Base-by-base conservation (phyloP, 805 yeast species). In the Metschnikowia orientalis region DNA sequence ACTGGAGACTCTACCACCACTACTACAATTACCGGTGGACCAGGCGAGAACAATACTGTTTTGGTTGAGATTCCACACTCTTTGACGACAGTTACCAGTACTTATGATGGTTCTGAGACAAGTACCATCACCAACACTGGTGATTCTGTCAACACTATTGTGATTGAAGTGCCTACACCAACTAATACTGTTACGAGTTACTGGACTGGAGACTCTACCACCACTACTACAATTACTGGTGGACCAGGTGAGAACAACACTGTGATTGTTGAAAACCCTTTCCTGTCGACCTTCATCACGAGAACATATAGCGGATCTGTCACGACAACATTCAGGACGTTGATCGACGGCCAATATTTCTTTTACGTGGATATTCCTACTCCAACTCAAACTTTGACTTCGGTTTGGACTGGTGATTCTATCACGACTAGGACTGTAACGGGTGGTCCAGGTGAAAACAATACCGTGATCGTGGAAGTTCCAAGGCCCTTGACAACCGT, bases 41-140 rank as follows among this genome's bases (percentile, higher is more conserved):
- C 29, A 2, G 38, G 36, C 7, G 32, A 23, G 6, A 26, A 20
- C 15, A 50, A 37, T 6, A 47, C 53, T 5, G 51, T 47, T 7
- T 35, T 34, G 6, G 41, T 47, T 10, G 34, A 30, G 20, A 20
- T 35, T n/a, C 38, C 38, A 8, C 21, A 18, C 12, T 12, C 23
- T 15, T 5, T 15, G 6, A 22, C 31, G 1, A 45, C 44, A 2
- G 23, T 16, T 5, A 40, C 47, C 8, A 26, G 34, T n/a, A 37
- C 50, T 11, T 40, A 39, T 23, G 23, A 28, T 8, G 34, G 36
- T 4, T 13, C 29, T 7, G 9, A 5, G 11, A 17, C 28, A 7
- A 22, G 17, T 11, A 16, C 29, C 15, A 34, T 27, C 4, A 27
- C 30, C 6, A 11, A 8, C 5, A 14, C 20, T 14, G 35, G 30